phyloP scores from a whole-genome alignment of 2,329 filamentous ascomycete genomes.

The Ceratocystis variospora region DNA sequence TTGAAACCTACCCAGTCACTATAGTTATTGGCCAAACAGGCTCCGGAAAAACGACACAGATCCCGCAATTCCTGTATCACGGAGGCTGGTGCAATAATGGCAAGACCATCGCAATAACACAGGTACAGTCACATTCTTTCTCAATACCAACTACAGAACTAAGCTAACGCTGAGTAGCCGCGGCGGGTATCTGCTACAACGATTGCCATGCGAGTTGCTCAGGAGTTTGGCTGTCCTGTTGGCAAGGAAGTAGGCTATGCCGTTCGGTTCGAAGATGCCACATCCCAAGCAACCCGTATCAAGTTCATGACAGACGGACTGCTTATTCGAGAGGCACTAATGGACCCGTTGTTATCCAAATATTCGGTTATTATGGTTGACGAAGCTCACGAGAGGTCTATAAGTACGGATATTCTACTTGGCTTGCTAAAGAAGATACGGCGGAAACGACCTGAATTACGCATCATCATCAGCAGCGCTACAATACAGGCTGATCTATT shows the following conservation, averaged over 20 bases:
- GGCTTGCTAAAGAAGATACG: slow-evolving; percentile 84
- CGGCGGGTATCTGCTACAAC: slow-evolving; percentile 82
- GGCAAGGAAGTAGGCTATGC: slow-evolving; percentile 90
- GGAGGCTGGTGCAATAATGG: slow-evolving; percentile 80
- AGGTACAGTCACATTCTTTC: slow-evolving; percentile 41
- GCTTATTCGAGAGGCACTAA: slow-evolving; percentile 77
- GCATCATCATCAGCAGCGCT: slow-evolving; percentile 84
- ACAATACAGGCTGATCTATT: slow-evolving; percentile 85
- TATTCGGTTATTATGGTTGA: slow-evolving; percentile 98
- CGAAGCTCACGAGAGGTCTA: slow-evolving; percentile 85
- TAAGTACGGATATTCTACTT: slow-evolving; percentile 82
- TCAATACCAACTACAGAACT: slow-evolving; percentile 20
- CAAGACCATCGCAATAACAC: slow-evolving; percentile 75
- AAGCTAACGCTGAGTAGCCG: slow-evolving; percentile 40
- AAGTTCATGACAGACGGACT: slow-evolving; percentile 94
- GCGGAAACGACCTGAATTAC: slow-evolving; percentile 63
- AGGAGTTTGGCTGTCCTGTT: slow-evolving; percentile 73
- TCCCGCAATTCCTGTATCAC: slow-evolving; percentile 78
- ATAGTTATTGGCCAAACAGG: slow-evolving; percentile 90
- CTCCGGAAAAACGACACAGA: slow-evolving; percentile 88
- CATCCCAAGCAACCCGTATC: slow-evolving; percentile 70
- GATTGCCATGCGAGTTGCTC: slow-evolving; percentile 74
- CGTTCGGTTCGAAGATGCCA: slow-evolving; percentile 83
- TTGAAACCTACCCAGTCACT: slow-evolving; percentile 72
- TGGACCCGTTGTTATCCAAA: slow-evolving; percentile 77